Conservation (phyloP, 345 rosid species). For the Cardamine occulta region DNA sequence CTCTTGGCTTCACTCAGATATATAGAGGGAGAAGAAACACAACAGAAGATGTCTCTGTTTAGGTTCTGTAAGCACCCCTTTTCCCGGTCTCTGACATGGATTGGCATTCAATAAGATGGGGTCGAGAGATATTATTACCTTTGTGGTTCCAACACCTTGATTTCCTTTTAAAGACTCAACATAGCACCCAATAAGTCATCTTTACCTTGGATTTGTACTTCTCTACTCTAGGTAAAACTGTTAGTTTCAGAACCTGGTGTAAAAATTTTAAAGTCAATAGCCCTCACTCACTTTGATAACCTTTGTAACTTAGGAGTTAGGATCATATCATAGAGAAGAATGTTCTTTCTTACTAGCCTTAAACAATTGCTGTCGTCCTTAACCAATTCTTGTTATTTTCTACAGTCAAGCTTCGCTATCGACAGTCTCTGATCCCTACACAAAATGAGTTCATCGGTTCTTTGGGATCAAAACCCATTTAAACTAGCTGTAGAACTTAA, state of each 20-base stretch:
- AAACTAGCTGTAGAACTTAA: neutral
- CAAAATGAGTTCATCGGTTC: neutral
- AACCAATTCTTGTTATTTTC: neutral
- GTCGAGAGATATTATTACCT: conserved; percentile 30
- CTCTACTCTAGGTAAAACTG: conserved; percentile 10
- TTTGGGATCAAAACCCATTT: neutral
- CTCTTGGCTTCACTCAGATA: conserved; percentile 35
- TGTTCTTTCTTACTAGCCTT: conserved; percentile 11
- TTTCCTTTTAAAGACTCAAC: conserved; percentile 39
- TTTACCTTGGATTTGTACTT: conserved; percentile 21
- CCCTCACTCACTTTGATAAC: conserved; percentile 18
- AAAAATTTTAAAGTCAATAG: conserved; percentile 33
- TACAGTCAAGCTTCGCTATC: neutral
- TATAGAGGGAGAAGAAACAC: conserved; percentile 45
- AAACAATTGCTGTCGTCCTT: neutral
- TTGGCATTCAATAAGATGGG: conserved; percentile 47
- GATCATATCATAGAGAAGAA: conserved; percentile 19
- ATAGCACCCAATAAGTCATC: conserved; percentile 18
- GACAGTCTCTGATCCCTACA: conserved; percentile 10
- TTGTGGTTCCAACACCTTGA: conserved; percentile 43
- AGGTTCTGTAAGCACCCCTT: conserved; percentile 35
- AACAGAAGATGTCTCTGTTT: conserved; percentile 39
- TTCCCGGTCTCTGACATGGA: conserved; percentile 40
- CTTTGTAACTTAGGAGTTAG: conserved; percentile 19
- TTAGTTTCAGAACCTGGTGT: conserved; percentile 18